Evolutionary conservation across 768 basidiomycete genomes (phyloP), one percentile per base, ranked within the genome.

Genomic region (Paxillus rubicundulus): DNA sequence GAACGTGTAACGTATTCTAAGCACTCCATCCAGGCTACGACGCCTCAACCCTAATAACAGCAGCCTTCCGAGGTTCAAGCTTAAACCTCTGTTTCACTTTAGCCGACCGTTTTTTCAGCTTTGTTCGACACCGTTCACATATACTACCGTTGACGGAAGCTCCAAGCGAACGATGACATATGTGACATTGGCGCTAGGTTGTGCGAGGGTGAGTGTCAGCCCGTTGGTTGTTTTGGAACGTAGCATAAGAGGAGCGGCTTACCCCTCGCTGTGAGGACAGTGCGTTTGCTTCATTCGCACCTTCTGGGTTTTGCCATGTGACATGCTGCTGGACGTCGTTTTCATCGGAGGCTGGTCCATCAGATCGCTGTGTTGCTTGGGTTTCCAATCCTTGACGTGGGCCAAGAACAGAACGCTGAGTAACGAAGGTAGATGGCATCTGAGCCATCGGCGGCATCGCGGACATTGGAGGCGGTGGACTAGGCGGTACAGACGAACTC

Each of bases 61-160:
- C 39, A 39, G 37, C 4, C 17, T 32, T 38, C 16, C 37, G 36
- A 21, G 77, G 76, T 54, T 76, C 75, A 2, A 82, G 70, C 55
- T 71, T 77, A 52, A 73, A 74, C 33, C 74, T 68, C 45, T 74
- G 68, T 62, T 76, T 79, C 45, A 72, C 68, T 64, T 70, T 72
- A 34, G 65, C 72, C 57, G 74, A 72, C 17, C 70, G 72, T 57
- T 72, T 77, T 72, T 76, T 81, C 49, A 81, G 65, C 36, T 72
- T 70, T 27, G 62, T 39, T 54, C 69, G 72, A 57, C 80, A 81
- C 40, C 71, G 73, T 13, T 72, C 72, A 53, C 80, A 82, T 33
- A 79, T 52, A 6, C 66, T 63, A 18, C 72, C 71, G 0, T 45
- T 13, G 8, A 57, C 33, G 21, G 59, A 59, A 6, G 46, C 21